Percentiles rank a stretch among this genome's conserved stretches.
Conservation (phyloP, 768 basidiomycete genomes). For the Plicaturopsis crispa region DNA sequence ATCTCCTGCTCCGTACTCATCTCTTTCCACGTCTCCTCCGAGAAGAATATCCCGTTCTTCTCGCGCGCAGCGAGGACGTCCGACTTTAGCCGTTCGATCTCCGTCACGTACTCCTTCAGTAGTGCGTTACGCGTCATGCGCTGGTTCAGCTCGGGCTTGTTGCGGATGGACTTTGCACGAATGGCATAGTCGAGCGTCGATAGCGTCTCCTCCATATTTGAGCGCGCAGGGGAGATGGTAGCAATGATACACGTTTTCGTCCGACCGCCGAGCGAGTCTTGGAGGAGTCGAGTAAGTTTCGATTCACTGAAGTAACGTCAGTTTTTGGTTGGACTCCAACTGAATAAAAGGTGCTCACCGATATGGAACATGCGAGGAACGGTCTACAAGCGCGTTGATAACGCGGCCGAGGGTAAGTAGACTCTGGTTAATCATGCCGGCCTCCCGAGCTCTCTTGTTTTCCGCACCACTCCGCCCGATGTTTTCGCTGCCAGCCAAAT, state of each 20-base stretch:
- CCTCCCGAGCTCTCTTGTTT: slow-evolving; percentile 90
- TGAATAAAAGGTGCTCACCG: slow-evolving; percentile 39
- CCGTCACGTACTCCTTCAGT: slow-evolving; percentile 87
- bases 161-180: slow-evolving; percentile 90
- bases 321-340: background rate
- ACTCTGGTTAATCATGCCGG: slow-evolving; percentile 98
- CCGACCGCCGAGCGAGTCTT: slow-evolving; percentile 96
- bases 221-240: slow-evolving; percentile 88
- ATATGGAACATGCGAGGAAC: slow-evolving; percentile 88
- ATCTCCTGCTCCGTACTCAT: slow-evolving; percentile 72
- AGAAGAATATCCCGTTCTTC: slow-evolving; percentile 94
- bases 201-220: slow-evolving; percentile 93
- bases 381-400: slow-evolving; percentile 93
- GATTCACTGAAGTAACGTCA: slow-evolving; percentile 61
- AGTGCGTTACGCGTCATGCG: slow-evolving; percentile 89
- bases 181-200: slow-evolving; percentile 97
- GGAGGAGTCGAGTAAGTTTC: slow-evolving; percentile 92
- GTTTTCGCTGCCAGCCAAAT: slow-evolving; percentile 95
- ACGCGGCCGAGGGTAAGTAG: slow-evolving; percentile 94
- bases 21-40: slow-evolving; percentile 85
- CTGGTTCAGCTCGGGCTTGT: slow-evolving; percentile 93
- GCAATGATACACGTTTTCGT: slow-evolving; percentile 99
- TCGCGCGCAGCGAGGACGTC: slow-evolving; percentile 89
- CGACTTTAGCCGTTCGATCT: slow-evolving; percentile 88
- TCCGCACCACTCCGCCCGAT: slow-evolving; percentile 94